Conservation (phyloP, 2,329 filamentous ascomycete species). For the Drechslera avenae region DNA sequence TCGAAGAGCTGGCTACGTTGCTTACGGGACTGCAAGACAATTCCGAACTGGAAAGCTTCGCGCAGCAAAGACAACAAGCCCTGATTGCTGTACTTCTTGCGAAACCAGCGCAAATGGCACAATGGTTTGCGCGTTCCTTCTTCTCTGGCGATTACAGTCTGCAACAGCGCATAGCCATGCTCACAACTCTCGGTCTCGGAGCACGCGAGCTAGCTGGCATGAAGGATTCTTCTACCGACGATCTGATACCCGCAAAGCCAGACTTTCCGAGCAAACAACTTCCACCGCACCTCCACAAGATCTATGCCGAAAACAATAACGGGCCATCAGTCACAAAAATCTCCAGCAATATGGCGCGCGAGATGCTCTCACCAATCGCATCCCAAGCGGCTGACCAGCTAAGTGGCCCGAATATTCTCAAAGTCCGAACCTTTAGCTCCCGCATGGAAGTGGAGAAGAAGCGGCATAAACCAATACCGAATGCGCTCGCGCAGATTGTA, state of each 20-base stretch:
- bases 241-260: constrained; percentile 45
- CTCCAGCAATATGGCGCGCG: constrained; percentile 68
- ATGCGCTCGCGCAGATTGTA: constrained; percentile 78
- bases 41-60: constrained; percentile 75
- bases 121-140: constrained; percentile 82
- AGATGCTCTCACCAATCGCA: constrained; percentile 81
- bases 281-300: constrained; percentile 71
- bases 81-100: constrained; percentile 82
- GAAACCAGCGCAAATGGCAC: constrained; percentile 76
- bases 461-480: constrained; percentile 67
- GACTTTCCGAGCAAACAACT: constrained; percentile 82
- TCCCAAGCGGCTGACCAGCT: constrained; percentile 78
- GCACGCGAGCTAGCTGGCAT: constrained; percentile 85
- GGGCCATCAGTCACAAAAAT: constrained; percentile 70
- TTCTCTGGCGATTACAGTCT: constrained; percentile 93
- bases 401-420: constrained; percentile 81
- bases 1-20: constrained; percentile 76
- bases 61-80: constrained; percentile 74
- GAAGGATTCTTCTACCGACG: constrained; percentile 59
- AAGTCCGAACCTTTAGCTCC: constrained; percentile 86
- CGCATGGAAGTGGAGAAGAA: constrained; percentile 70
- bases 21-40: constrained; percentile 84
- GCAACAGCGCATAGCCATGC: constrained; percentile 78
- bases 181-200: constrained; percentile 80
- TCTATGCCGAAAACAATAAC: constrained; percentile 61